Conservation (phyloP, 1,139 yeast species). For the Lodderomyces margitis region DNA sequence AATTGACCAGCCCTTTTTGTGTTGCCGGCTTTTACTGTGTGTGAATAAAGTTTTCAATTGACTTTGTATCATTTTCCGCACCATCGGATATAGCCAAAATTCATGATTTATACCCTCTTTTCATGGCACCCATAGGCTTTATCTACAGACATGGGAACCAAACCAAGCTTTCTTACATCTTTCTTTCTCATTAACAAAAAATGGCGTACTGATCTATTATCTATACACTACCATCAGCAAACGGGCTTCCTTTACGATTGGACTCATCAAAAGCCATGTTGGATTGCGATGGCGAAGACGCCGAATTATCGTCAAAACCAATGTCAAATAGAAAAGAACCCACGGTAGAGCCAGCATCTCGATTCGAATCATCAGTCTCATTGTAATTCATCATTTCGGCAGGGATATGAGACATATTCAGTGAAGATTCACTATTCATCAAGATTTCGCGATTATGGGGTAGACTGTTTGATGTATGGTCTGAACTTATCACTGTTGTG, state of each 20-base stretch:
- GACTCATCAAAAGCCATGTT: conserved; percentile 8
- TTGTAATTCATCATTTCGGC: conserved; percentile 10
- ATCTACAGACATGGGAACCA: too few species aligned
- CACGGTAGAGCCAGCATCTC: conserved; percentile 14
- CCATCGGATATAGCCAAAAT: neutral
- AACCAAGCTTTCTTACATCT: too few species aligned
- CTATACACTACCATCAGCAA: conserved; percentile 2
- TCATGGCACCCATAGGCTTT: too few species aligned
- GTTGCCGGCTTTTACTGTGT: too few species aligned
- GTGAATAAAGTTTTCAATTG: too few species aligned
- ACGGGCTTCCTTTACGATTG: conserved; percentile 27
- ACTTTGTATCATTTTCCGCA: neutral
- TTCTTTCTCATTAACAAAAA: too few species aligned
- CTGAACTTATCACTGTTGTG: neutral
- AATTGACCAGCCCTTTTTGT: too few species aligned
- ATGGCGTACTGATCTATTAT: too few species aligned
- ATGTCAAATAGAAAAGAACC: conserved; percentile 40
- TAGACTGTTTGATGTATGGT: neutral
- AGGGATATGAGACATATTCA: conserved; percentile 7
- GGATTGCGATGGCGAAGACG: conserved; percentile 6
- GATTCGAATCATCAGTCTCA: conserved; percentile 10
- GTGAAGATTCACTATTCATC: conserved; percentile 11
- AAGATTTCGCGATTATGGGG: conserved; percentile 16
- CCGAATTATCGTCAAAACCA: conserved; percentile 26
- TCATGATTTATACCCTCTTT: too few species aligned